These are phyloP conservation scores for Taiozyma sp. DNA, from an alignment of 1,139 yeast genomes.

Conservation along the genomic window DNA sequence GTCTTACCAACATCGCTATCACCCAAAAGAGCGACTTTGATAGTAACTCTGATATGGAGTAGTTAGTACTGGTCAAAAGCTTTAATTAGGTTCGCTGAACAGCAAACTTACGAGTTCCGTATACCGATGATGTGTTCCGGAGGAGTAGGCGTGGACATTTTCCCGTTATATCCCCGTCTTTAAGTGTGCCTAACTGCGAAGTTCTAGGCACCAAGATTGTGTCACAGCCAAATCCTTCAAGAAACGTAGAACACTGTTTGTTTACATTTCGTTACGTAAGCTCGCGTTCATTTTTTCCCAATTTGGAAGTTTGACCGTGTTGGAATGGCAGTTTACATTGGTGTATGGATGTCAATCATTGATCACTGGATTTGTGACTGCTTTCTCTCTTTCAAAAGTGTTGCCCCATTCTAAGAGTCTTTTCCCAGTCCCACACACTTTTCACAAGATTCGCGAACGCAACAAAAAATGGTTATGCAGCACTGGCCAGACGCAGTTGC, in stretches of 20 bases:
- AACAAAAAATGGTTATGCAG: conserved; percentile 5
- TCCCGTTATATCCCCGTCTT: neutral
- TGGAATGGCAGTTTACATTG: neutral
- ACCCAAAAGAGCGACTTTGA: conserved; percentile 91
- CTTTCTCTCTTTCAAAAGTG: neutral
- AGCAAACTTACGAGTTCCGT: conserved; percentile 15
- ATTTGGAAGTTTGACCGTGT: neutral
- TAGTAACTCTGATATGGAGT: conserved; percentile 17
- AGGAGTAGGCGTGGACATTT: conserved; percentile 15
- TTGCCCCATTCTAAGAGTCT: neutral
- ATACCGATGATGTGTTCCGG: conserved; percentile 17
- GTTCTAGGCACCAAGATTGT: neutral
- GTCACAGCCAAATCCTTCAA: neutral
- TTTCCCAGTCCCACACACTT: neutral
- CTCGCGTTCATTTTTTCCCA: neutral
- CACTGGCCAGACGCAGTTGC: conserved; percentile 7
- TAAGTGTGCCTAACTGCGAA: neutral
- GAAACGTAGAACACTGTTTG: conserved; percentile 1
- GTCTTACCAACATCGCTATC: conserved; percentile 99
- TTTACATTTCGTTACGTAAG: conserved; percentile 14
- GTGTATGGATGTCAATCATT: neutral
- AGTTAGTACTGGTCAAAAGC: neutral
- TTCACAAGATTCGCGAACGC: neutral
- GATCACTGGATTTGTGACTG: neutral
- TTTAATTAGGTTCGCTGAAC: neutral